Percentiles rank a stretch among this genome's conserved stretches.
phyloP scores from a whole-genome alignment of 805 yeast genomes.

The Jamesozyma gamospora region DNA sequence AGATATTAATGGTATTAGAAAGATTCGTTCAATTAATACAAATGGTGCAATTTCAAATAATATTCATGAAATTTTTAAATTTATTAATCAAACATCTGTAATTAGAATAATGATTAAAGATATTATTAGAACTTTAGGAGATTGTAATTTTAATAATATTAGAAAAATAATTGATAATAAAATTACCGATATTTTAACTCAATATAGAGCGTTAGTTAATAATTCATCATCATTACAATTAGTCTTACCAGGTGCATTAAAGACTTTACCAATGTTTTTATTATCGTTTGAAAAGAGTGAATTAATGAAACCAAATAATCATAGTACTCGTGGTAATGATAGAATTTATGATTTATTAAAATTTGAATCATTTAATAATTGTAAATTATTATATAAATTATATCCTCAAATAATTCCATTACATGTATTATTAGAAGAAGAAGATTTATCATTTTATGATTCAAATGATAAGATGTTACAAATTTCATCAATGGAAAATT shows the following conservation, averaged over 20 bases:
- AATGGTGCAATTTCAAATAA: constrained; percentile 75
- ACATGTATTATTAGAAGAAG: constrained; percentile 47
- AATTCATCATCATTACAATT: constrained; percentile 40
- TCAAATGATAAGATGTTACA: constrained; percentile 34
- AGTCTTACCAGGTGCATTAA: constrained; percentile 72
- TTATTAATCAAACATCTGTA: constrained; percentile 67
- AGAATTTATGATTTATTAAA: constrained; percentile 43
- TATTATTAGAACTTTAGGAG: constrained; percentile 32
- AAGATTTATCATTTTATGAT: constrained; percentile 43
- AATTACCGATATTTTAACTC: constrained; percentile 45
- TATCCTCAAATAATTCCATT: constrained; percentile 76
- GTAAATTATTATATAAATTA: constrained; percentile 50
- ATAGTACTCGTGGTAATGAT: constrained; percentile 45
- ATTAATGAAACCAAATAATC: constrained; percentile 38
- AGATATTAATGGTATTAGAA: constrained; percentile 60
- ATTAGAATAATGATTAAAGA: constrained; percentile 46
- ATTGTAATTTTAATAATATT: constrained; percentile 38
- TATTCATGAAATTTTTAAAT: constrained; percentile 61
- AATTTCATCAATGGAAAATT: constrained; percentile 26
- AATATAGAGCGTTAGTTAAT: constrained; percentile 42
- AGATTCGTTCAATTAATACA: constrained; percentile 77
- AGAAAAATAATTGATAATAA: constrained; percentile 45
- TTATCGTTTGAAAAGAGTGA: constrained; percentile 61
- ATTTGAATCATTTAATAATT: constrained; percentile 39
- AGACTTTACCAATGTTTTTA: constrained; percentile 56